Base-by-base conservation (phyloP, 2,329 filamentous ascomycete species). In the Orbilia quercus region DNA sequence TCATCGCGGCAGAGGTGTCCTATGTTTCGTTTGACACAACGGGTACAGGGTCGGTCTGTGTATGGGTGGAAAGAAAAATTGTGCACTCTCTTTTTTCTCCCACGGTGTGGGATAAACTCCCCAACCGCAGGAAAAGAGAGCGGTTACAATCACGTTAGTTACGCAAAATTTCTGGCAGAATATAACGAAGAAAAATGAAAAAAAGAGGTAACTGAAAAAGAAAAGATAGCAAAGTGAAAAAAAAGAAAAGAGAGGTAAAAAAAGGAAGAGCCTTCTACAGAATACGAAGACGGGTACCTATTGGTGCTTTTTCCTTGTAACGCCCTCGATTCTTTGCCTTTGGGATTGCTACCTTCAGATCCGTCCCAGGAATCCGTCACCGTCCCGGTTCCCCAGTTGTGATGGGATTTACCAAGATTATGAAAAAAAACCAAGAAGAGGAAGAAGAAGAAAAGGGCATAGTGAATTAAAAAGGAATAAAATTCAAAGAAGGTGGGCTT, bases 1-100 rank as follows among this genome's bases (percentile, higher is more conserved):
- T 98, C 95, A 82, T 99, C 95, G 83, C 97, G 95, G 82, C 95
- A 99, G 77, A 99, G 86, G 82, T 99, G 95, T 79, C 94, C 95
- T 81, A 99, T 99, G 83, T 96, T 96, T 80, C 95, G 90, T 84
- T 98, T 99, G 82, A 98, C 91, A 84, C 95, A 99, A 83, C 95
- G 88, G 79, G 92, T 94, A 86, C 95, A 99, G 79, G 95, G 95
- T 80, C 95, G 90, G 84, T 96, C 92, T 78, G 64, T 69, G 76
- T 75, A 76, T 64, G 75, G 74, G 70, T 70, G n/a, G n/a, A n/a
- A 58, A 54, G 70, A 69, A 48, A 53, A 50, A 58, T n/a, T 50
- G 59, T 60, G 59, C 60, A 72, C 71, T 58, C 75, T 73, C 50
- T 65, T 42, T 45, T 36, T 69, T 71, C 28, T 31, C 28, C 47